Percentiles rank a stretch among this genome's conserved stretches.
These are phyloP conservation scores for Globisporangium solare DNA, from an alignment of 352 stramenopile species.

Conservation along the genomic window DNA sequence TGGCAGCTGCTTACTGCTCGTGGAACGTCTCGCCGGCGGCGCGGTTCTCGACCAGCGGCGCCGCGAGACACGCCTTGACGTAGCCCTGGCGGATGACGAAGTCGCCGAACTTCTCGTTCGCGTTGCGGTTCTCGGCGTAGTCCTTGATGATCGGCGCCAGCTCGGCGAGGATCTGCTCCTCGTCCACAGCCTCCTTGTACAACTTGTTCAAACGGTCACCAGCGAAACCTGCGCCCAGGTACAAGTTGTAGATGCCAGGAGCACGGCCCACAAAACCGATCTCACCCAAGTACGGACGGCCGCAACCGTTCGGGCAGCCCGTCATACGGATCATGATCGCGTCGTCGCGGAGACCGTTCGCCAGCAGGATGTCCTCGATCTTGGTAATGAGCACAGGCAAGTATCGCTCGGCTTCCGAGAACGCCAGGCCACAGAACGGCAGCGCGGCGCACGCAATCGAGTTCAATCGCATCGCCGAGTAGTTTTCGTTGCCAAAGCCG, in stretches of 20 bases:
- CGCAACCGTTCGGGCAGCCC: constrained; percentile 97
- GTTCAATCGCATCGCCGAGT: constrained; percentile 75
- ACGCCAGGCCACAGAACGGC: constrained; percentile 95
- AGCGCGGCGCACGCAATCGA: constrained; percentile 95
- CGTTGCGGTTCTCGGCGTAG: constrained; percentile 58
- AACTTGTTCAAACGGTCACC: constrained; percentile 80
- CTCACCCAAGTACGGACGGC: constrained; percentile 96
- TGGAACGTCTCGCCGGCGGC: constrained; percentile 70
- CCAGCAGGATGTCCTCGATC: constrained; percentile 89
- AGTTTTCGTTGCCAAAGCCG: constrained; percentile 85
- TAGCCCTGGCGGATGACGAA: constrained; percentile 76
- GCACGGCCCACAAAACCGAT: constrained; percentile 97
- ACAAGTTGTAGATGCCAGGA: constrained; percentile 96
- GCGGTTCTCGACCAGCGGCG: constrained; percentile 53
- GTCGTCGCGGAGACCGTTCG: constrained; percentile 89
- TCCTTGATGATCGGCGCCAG: constrained; percentile 73
- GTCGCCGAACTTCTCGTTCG: constrained; percentile 79
- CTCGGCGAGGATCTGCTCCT: constrained; percentile 70
- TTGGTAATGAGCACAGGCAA: constrained; percentile 92
- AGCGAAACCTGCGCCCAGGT: constrained; percentile 87
- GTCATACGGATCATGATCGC: constrained; percentile 98
- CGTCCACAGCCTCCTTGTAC: constrained; percentile 76
- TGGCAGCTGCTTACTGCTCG: constrained; percentile 20
- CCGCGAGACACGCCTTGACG: constrained; percentile 62
- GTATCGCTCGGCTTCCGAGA: constrained; percentile 94